Evolutionary conservation across 148 eudicot species (phyloP), one percentile per base, ranked within the genome.

Genomic region (Pouteria glomerata): DNA sequence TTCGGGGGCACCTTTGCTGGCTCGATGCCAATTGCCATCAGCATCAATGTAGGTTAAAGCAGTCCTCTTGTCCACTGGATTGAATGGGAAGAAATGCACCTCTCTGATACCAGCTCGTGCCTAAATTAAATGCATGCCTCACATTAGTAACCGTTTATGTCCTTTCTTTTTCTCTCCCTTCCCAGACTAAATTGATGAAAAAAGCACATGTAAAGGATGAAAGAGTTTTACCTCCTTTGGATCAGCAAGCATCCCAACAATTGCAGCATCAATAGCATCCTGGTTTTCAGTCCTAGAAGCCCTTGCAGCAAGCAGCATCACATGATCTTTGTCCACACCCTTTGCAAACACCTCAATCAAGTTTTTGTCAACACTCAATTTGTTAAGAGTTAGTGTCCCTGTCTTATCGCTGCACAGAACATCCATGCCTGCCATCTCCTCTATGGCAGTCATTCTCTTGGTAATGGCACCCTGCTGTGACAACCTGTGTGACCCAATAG

Each of bases 381-480:
- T 94, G 81, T 94, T 94, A 45, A 94, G 95, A 19, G 98, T 94
- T 78, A 94, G 77, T 7, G 98, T 94, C 64, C 98, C 98, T 0
- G 98, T 94, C 88, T 94, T 94, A 68, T 94, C 98, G 85, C 97
- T 91, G 79, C 98, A 94, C 19, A 94, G 87, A 29, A 94, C 98
- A 78, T 94, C 97, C 98, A 94, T 94, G 34, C 98, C 98, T 0
- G 98, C 98, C 98, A 94, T 83, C 77, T 94, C 98, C 86, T 94
- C 98, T 72, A 94, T 94, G 59, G 98, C 98, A 47, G 98, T 94
- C 98, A 94, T 94, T 67, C 98, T 86, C 90, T 94, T 94, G 14
- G 98, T 94, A 65, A 94, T 94, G 65, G 98, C 98, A 15, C 98
- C 98, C 68, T 94, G 98, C 67, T 91, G 96, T 13, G 98, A 89